Evolutionary conservation across 148 eudicot species (phyloP), one percentile per base, ranked within the genome.

Genomic region (Drosera capensis): DNA sequence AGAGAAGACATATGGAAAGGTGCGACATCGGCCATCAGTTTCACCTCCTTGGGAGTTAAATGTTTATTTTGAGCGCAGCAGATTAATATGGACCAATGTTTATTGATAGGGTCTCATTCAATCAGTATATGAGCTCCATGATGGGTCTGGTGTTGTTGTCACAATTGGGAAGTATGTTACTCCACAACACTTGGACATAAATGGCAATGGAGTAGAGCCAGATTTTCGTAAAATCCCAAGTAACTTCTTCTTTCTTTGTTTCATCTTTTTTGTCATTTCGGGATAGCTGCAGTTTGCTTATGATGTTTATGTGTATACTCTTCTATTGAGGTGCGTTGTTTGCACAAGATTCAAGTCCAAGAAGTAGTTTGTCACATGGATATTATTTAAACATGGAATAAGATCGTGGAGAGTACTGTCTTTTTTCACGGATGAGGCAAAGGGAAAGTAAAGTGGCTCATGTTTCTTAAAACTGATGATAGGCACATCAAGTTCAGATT

Each of bases 1-100:
- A 39, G 96, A 87, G 43, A 74, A 57, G 58, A 87, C 96, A 40
- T 87, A 66, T 37, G 96, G 96, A 50, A 87, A 87, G 96, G 96
- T 87, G 7, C 50, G 68, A 38, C 14, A 39, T 8, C 8, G 9
- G 6, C 15, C 12, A 36, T n/a, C 42, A n/a, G n/a, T n/a, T n/a
- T n/a, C n/a, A n/a, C n/a, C n/a, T n/a, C n/a, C n/a, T n/a, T n/a
- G n/a, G n/a, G n/a, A n/a, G n/a, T n/a, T n/a, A n/a, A n/a, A n/a
- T n/a, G n/a, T n/a, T n/a, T n/a, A n/a, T n/a, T n/a, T n/a, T n/a
- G n/a, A n/a, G n/a, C n/a, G n/a, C n/a, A n/a, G 31, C 31, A 28
- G 5, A 28, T 28, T 28, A 34, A 14, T 45, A 17, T 16, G 14
- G 5, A 17, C 12, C 13, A 30, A 51, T 14, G 37, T 14, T 28